A percentile compares a stretch with the other conserved stretches of the same genome.
Conservation (phyloP, 2,329 filamentous ascomycete genomes). For the Colletotrichum cordylinicola region DNA sequence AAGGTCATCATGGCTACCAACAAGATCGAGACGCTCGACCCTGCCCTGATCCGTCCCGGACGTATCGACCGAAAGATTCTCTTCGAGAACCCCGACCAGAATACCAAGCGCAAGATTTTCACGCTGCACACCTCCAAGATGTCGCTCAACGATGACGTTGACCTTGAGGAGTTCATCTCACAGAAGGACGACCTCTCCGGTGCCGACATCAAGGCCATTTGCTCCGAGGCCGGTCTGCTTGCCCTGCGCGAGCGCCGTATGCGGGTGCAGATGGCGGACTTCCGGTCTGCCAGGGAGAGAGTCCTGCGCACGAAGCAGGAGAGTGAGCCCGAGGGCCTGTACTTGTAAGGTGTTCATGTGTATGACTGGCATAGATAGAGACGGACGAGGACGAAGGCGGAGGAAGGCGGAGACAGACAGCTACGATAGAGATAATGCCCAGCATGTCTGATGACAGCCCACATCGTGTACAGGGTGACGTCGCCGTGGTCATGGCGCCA, state of each 20-base stretch:
- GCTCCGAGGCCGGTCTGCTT: conserved; percentile 94
- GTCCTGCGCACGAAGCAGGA: conserved; percentile 99
- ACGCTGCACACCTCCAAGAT: conserved; percentile 98
- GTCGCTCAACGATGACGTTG: conserved; percentile 95
- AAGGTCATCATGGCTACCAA: conserved; percentile 99
- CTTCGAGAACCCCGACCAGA: conserved; percentile 75
- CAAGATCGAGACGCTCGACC: conserved; percentile 98
- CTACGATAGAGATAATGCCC: conserved; percentile 20
- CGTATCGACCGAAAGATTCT: conserved; percentile 98
- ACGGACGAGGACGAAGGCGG: background rate
- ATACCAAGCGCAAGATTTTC: conserved; percentile 98
- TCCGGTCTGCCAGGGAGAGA: conserved; percentile 88
- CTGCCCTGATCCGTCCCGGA: conserved; percentile 92
- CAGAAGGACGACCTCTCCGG: conserved; percentile 98
- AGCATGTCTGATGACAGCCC: background rate
- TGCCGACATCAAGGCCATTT: conserved; percentile 99
- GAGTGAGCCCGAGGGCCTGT: conserved; percentile 96
- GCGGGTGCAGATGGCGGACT: conserved; percentile 99
- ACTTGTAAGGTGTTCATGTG: conserved; percentile 71
- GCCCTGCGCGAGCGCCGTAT: conserved; percentile 93
- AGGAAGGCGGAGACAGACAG: background rate
- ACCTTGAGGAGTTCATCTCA: conserved; percentile 96
- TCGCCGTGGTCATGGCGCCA: too few relatives aligned
- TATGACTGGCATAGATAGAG: background rate
- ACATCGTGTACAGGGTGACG: background rate